Conservation (phyloP, 306 rosid genomes). For the Hippophae rhamnoides region DNA sequence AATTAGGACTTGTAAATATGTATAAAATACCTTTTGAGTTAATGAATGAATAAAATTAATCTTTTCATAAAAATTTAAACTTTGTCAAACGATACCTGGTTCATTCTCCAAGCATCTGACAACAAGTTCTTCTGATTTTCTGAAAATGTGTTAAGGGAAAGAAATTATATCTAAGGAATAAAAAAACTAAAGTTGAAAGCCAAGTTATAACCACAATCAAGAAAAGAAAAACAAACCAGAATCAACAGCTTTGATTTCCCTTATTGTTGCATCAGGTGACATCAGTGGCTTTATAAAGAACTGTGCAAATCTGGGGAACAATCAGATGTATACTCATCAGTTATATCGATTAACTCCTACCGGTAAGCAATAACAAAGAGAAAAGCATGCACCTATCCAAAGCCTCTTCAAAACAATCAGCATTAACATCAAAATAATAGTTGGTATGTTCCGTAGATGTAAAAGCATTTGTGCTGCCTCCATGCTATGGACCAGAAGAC, state of each 20-base stretch:
- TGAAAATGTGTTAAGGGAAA: slow-evolving; percentile 15
- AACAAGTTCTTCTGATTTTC: slow-evolving; percentile 87
- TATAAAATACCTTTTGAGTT: too few relatives aligned
- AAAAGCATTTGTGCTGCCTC: slow-evolving; percentile 83
- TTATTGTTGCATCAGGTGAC: slow-evolving; percentile 90
- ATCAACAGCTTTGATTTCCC: slow-evolving; percentile 98
- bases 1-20: too few relatives aligned
- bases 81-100: slow-evolving; percentile 51
- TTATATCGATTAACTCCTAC: slow-evolving; percentile 5
- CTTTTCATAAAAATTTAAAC: neutral
- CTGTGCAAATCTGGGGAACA: slow-evolving; percentile 69
- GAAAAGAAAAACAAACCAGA: slow-evolving; percentile 52
- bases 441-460: slow-evolving; percentile 65
- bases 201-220: slow-evolving; percentile 5
- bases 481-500: slow-evolving; percentile 46
- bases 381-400: slow-evolving; percentile 62
- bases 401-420: slow-evolving; percentile 85
- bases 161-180: neutral
- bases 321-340: slow-evolving; percentile 11
- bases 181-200: slow-evolving; percentile 2
- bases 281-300: slow-evolving; percentile 87
- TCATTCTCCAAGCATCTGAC: slow-evolving; percentile 86
- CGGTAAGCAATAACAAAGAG: slow-evolving; percentile 3
- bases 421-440: slow-evolving; percentile 67
- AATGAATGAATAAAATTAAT: too few relatives aligned